Evolutionary conservation across 108 stramenopile genomes (phyloP), one percentile per base, ranked within the genome.

Genomic region (Fistulifera pelliculosa): DNA sequence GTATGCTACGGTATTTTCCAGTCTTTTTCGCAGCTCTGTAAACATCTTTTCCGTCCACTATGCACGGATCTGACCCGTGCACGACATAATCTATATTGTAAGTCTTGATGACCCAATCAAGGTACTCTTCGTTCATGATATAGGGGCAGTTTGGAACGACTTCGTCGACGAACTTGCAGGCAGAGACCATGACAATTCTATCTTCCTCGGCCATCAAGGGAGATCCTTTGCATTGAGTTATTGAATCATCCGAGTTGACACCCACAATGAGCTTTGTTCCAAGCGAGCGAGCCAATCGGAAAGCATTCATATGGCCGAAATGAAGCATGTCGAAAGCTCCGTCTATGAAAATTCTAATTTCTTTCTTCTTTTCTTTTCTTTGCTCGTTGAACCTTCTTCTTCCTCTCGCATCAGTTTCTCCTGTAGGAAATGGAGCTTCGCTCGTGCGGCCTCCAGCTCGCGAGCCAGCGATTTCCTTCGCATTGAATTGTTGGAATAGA

Each of bases 301-400:
- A 98, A 1, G 99, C 99, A 64, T 99, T 99, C 93, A 97, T 96
- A 69, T 98, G 97, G 6, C 97, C 97, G 60, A 85, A 98, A 62
- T 98, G 97, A 89, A 96, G 93, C 67, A 95, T 70, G 69, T 98
- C 97, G 62, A 98, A 98, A 40, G 93, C 95, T 24, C 97, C 97
- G 60, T 98, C 97, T 86, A 98, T 94, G 71, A 95, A 98, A 44
- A 96, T 95, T 17, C 92, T 81, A 47, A 93, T 70, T 58, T 82
- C 76, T 49, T 68, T 73, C 12, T 56, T 60, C 19, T 49, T 50
- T 49, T 58, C 44, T 17, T 58, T 17, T 13, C 45, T 22, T 15
- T 41, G 27, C 17, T 35, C 18, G 49, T 52, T 27, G 23, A 51
- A 12, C 21, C 50, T 8, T 64, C 64, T 54, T 64, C 56, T 35